Base-by-base conservation (phyloP, 257 asterid genomes). In the Solanum lycopersicoides region DNA sequence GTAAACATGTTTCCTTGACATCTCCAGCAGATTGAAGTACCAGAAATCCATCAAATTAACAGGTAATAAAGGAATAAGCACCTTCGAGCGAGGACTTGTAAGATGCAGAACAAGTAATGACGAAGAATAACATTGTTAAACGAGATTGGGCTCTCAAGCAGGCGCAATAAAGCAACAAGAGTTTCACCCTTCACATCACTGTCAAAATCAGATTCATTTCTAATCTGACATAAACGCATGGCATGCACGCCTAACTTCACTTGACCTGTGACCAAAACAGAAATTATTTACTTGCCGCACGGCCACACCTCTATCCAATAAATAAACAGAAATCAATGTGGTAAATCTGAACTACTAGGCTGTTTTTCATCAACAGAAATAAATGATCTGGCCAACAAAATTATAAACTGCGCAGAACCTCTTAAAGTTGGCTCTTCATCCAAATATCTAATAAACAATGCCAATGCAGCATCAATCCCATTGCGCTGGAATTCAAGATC, bases 61-160 rank as follows among this genome's bases (percentile, higher is more conserved):
- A 53, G 85, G 21, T 82, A 50, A 82, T 32, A 16, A 53, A 28
- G 20, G 21, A 91, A 86, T 83, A 74, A 59, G 85, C 83, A 97
- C 99, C 99, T 96, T 92, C 91, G 91, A 71, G 98, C 96, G 66
- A 97, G 96, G 86, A 96, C 99, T 93, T 97, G 99, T 91, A 97
- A 92, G 88, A 96, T 95, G 96, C 99, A 93, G 93, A 95, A 97
- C 84, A 96, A 89, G 91, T 96, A 93, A 93, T 96, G 99, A 69
- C 99, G 98, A 86, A 97, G 98, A 79, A 86, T 85, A 82, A 91
- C 89, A 84, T 97, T 97, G 94, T 97, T 95, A 90, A 97, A 97
- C 74, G 98, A 94, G 92, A 93, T 72, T n/a, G 97, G 96, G 91
- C 99, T 95, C 94, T 96, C 99, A 88, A 97, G 98, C 93, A 96